Base-by-base conservation (phyloP, 2,329 filamentous ascomycete genomes). In the Fusarium palustre region DNA sequence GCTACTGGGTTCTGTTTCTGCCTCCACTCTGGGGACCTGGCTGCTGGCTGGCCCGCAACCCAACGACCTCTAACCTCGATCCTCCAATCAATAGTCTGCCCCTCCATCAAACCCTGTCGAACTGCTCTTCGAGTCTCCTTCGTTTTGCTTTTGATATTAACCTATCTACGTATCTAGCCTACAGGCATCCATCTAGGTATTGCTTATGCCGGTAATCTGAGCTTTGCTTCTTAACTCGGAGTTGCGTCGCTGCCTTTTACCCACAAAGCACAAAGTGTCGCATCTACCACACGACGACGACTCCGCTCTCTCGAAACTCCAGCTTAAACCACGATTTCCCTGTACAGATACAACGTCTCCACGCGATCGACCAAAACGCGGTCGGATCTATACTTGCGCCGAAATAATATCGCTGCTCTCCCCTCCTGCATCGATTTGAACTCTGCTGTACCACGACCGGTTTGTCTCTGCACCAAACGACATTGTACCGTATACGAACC, bases 51-150 rank as follows among this genome's bases (percentile, higher is more conserved):
- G 39, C 66, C 68, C 66, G 58, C 60, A 68, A 55, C 43, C 48
- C 64, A 59, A 60, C 63, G 48, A 57, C 68, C 42, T 69, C 60
- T 54, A 38, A 52, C 48, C 36, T 59, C 55, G 61, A 69, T 74
- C 69, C 69, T 74, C 71, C 71, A 74, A 74, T 74, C 71, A 74
- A 11, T 64, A 64, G 39, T 38, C 50, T 63, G 36, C 68, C 72
- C 43, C 61, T 66, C 59, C 71, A 58, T 65, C 58, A 61, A 68
- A 71, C 72, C 72, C 72, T 73, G 70, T 66, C 63, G 25, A 47
- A 56, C 56, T 73, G 67, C 58, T 65, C 62, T 47, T 74, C 64
- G 45, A 71, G 59, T 55, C 68, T 73, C 72, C 62, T 64, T 74
- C 66, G 71, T 70, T 74, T 74, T 64, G 69, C 61, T 70, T 64